Evolutionary conservation across 2,329 filamentous ascomycete genomes (phyloP).

Genomic region (Trichoderma polysporum): DNA sequence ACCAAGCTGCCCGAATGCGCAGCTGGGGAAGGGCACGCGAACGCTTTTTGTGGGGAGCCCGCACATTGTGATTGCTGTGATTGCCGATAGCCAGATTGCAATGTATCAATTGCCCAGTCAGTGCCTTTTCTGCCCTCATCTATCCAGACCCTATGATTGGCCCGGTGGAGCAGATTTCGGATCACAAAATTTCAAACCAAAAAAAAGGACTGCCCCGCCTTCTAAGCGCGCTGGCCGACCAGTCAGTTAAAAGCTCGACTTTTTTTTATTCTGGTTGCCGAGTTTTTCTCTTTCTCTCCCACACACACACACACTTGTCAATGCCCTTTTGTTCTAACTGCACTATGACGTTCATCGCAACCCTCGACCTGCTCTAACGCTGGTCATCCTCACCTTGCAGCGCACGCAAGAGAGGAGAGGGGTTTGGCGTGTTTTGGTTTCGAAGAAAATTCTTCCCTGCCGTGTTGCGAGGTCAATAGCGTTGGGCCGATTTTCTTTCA

Average conservation of each 20-base stretch:
- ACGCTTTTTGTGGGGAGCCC: neutral
- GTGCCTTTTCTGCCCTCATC: constrained; percentile 1
- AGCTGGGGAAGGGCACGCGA: constrained; percentile 7
- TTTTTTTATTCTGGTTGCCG: constrained; percentile 1
- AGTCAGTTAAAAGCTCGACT: constrained; percentile 3
- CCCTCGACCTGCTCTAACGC: neutral
- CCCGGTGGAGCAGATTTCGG: neutral
- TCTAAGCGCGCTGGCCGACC: constrained; percentile 15
- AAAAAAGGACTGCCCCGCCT: neutral
- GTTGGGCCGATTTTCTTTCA: neutral
- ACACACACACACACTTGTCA: neutral
- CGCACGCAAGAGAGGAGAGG: neutral
- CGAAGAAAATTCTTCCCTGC: neutral
- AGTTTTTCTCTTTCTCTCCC: neutral
- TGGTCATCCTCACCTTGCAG: constrained; percentile 9
- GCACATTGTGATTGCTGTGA: neutral
- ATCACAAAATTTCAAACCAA: constrained; percentile 9
- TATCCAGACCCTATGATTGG: constrained; percentile 4
- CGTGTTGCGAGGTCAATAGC: neutral
- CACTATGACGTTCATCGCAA: constrained; percentile 11
- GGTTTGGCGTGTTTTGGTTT: neutral
- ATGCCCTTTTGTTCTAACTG: neutral
- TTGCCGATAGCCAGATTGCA: neutral
- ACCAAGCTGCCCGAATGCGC: neutral
- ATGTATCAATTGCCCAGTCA: neutral